Conservation (phyloP, 768 basidiomycete species). For the Serendipita indica region DNA sequence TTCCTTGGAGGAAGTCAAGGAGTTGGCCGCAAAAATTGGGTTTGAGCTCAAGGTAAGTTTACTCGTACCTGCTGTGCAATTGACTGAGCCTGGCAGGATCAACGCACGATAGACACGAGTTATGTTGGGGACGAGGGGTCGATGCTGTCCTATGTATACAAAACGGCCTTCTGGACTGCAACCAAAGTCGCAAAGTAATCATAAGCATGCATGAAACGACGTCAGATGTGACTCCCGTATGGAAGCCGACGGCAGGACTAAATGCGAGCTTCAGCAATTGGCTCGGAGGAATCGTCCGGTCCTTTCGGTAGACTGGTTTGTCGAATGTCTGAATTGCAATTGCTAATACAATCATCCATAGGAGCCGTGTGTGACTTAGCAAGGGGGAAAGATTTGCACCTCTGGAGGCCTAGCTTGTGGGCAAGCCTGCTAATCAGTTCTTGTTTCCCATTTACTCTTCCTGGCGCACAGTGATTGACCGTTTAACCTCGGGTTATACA, state of each 20-base stretch:
- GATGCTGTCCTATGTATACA: constrained; percentile 77
- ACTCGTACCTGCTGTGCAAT: not conserved
- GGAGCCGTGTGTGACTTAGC: too few relatives aligned
- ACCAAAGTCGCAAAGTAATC: constrained; percentile 24
- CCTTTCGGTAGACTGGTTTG: too few relatives aligned
- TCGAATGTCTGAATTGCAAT: too few relatives aligned
- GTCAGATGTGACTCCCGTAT: not conserved
- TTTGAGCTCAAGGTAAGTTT: constrained; percentile 65
- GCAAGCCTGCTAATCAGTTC: too few relatives aligned
- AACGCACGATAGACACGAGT: constrained; percentile 62
- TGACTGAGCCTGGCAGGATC: constrained; percentile 32
- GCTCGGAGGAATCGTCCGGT: too few relatives aligned
- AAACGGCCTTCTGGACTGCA: constrained; percentile 74
- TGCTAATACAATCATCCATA: too few relatives aligned
- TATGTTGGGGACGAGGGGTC: constrained; percentile 72
- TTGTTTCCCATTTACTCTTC: too few relatives aligned
- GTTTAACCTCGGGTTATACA: too few relatives aligned
- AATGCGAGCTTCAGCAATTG: not conserved
- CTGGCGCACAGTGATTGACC: too few relatives aligned
- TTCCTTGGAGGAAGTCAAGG: constrained; percentile 77
- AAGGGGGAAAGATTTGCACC: too few relatives aligned
- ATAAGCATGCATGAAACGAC: not conserved
- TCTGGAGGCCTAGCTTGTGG: too few relatives aligned
- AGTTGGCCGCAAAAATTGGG: constrained; percentile 54
- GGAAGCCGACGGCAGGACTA: not conserved